phyloP scores from a whole-genome alignment of 176 grass and related monocot species.

The Lolium perenne region DNA sequence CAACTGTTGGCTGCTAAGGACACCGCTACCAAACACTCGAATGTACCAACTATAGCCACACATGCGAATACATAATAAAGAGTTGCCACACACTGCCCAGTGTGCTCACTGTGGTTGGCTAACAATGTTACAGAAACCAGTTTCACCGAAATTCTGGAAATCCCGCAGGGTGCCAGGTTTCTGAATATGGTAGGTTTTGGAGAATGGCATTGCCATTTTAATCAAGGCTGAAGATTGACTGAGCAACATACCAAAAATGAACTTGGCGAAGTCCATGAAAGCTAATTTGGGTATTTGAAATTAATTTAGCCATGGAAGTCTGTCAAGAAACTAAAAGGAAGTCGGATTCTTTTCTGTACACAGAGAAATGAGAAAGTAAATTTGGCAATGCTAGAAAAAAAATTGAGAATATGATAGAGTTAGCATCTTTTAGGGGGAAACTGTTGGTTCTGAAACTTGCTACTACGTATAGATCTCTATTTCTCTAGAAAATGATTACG shows the following conservation, averaged over 20 bases:
- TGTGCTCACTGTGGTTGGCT: background rate
- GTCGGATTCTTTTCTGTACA: background rate
- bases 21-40: background rate
- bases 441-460: background rate
- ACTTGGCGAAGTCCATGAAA: background rate
- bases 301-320: background rate
- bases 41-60: background rate
- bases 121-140: background rate
- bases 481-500: background rate
- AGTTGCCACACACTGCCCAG: background rate
- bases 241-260: background rate
- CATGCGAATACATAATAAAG: background rate
- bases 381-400: background rate
- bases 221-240: background rate
- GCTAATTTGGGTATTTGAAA: slow-evolving; percentile 3
- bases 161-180: background rate
- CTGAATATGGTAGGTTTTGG: background rate
- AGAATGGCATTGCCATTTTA: background rate
- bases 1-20: background rate
- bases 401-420: background rate
- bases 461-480: background rate
- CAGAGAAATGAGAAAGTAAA: background rate
- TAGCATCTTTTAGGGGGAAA: background rate
- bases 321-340: background rate
- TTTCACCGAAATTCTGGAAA: slow-evolving; percentile 8